These are phyloP conservation scores for Recurvomyces mirabilis DNA, from an alignment of 495 filamentous ascomycete genomes.

Conservation along the genomic window DNA sequence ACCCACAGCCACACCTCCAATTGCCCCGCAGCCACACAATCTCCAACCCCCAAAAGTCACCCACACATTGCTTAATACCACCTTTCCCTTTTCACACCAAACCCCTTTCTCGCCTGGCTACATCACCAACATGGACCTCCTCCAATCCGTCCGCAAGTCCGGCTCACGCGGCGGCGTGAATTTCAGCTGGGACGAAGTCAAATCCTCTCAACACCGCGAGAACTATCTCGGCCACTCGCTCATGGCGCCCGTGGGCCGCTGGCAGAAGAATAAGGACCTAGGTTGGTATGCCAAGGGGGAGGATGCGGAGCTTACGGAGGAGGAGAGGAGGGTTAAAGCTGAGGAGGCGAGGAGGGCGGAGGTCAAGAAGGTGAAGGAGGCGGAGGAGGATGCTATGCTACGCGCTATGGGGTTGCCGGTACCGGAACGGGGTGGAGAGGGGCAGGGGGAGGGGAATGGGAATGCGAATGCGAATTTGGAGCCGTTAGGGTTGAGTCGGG, in stretches of 20 bases:
- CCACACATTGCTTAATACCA: neutral
- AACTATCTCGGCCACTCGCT: slow-evolving; percentile 95
- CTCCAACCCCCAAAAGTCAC: neutral
- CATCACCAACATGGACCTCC: slow-evolving; percentile 64
- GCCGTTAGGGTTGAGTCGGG: slow-evolving; percentile 25
- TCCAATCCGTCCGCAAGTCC: slow-evolving; percentile 83
- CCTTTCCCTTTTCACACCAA: neutral
- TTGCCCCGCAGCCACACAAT: neutral
- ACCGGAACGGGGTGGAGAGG: slow-evolving; percentile 29
- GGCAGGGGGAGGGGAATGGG: neutral
- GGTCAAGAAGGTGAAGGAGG: slow-evolving; percentile 72
- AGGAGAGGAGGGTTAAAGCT: slow-evolving; percentile 43
- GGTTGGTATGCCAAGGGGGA: slow-evolving; percentile 78
- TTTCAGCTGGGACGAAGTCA: slow-evolving; percentile 95
- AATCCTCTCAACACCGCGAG: slow-evolving; percentile 74
- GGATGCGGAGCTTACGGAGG: slow-evolving; percentile 48
- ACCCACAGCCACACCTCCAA: slow-evolving; percentile 1
- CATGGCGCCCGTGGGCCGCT: slow-evolving; percentile 90
- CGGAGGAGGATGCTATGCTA: slow-evolving; percentile 81
- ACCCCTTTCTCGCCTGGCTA: neutral
- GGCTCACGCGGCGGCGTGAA: slow-evolving; percentile 84
- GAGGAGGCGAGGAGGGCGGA: slow-evolving; percentile 53
- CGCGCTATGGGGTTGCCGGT: slow-evolving; percentile 69
- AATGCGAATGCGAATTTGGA: slow-evolving; percentile 26
- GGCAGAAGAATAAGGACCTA: slow-evolving; percentile 83